Base-by-base conservation (phyloP, 495 filamentous ascomycete genomes). In the Penicillium chermesinum region DNA sequence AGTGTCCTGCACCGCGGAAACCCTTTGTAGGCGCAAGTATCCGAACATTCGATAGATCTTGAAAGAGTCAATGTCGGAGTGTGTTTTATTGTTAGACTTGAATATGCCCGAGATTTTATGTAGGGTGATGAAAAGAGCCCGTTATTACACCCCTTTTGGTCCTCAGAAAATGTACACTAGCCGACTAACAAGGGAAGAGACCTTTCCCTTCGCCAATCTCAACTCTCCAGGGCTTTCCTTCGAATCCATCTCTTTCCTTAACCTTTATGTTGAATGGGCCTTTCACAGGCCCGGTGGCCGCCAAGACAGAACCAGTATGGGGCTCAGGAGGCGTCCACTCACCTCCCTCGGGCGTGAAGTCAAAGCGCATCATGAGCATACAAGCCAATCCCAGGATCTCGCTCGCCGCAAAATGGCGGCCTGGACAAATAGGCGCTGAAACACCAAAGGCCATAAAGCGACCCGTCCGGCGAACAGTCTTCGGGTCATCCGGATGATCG, bases 391-490 rank as follows among this genome's bases (percentile, higher is more conserved):
- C 56, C 22, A 75, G 13, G 27, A 76, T 68, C 50, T 74, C 71
- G 15, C 59, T 58, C 8, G 54, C 64, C 2, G 71, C 73, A 58
- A 76, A 77, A 53, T 76, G 67, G 9, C 74, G 54, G 7, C 75
- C 74, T 13, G 73, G 72, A 52, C 74, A 79, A 25, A 74, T 58
- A 7, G 54, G 55, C 1, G 62, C 63, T 16, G 73, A 71, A 1
- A 69, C 50, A 9, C 75, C 74, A 50, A 77, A 77, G 0, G 58
- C 44, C 38, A 70, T 45, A 42, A 72, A 72, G 1, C 57, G 68
- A 13, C 57, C 53, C 7, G 58, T 18, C 10, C 58, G 48, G 1
- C 57, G 44, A 19, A 38, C n/a, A 2, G 49, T 48, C 7, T 56
- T 48, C 8, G 43, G 41, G 10, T 43, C 38, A 4, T 45, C 45